These are phyloP conservation scores for Neonectria magnoliae DNA, from an alignment of 2,329 filamentous ascomycete genomes.

Conservation along the genomic window DNA sequence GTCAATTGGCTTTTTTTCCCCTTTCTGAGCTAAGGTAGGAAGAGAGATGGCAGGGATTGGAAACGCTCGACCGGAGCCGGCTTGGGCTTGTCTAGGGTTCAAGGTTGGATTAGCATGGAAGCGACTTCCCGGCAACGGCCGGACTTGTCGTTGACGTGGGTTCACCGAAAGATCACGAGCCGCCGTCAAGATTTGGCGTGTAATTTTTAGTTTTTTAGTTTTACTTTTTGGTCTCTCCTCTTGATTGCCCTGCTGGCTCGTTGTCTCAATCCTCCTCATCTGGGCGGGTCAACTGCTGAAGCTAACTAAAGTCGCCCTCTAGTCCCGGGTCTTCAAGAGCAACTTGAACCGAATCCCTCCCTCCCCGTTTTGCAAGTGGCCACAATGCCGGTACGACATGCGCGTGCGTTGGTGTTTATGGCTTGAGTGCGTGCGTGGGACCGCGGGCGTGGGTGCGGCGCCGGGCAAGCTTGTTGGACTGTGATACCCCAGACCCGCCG, in stretches of 20 bases:
- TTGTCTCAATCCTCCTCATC: neutral
- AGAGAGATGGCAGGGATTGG: constrained; percentile 9
- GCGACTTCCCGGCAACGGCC: neutral
- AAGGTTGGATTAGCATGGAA: neutral
- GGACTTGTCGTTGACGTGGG: neutral
- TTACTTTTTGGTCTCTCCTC: neutral
- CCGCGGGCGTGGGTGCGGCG: neutral
- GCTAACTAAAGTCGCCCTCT: neutral
- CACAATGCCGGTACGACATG: neutral
- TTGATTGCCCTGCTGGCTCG: neutral
- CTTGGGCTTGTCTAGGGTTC: neutral
- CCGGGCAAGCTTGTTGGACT: neutral
- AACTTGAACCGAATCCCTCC: neutral
- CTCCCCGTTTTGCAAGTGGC: neutral
- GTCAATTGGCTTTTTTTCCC: constrained; percentile 1
- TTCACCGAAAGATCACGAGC: neutral
- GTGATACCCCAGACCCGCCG: constrained; percentile 1
- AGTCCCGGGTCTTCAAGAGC: neutral
- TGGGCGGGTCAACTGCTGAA: neutral
- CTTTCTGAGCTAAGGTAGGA: neutral
- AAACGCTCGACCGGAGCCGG: neutral
- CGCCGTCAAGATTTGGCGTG: neutral
- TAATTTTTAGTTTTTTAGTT: too few relatives aligned
- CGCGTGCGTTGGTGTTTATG: neutral
- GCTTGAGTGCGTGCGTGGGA: neutral